Conservation (phyloP, 2,329 filamentous ascomycete species). For the Hypoxylon sp. region DNA sequence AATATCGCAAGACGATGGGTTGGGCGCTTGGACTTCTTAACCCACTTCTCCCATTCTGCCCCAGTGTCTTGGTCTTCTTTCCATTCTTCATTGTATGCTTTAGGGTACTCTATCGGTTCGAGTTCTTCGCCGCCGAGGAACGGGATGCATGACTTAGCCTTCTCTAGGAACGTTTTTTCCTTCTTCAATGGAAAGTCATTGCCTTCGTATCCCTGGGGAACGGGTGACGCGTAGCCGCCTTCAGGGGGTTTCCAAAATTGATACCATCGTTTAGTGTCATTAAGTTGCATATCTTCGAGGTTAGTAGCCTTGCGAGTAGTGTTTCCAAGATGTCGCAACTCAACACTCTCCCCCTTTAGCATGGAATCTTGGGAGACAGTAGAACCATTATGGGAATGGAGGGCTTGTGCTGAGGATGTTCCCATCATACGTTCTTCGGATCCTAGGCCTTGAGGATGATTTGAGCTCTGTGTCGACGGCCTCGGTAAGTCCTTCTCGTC, state of each 20-base stretch:
- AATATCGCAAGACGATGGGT: slow-evolving; percentile 82
- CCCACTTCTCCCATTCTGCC: slow-evolving; percentile 85
- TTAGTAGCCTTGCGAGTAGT: slow-evolving; percentile 68
- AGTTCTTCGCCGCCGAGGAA: slow-evolving; percentile 64
- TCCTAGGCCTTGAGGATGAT: slow-evolving; percentile 37
- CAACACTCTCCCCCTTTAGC: slow-evolving; percentile 54
- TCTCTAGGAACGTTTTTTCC: slow-evolving; percentile 66
- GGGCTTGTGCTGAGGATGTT: slow-evolving; percentile 45
- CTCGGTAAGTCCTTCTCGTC: slow-evolving; percentile 55
- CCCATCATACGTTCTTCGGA: slow-evolving; percentile 52
- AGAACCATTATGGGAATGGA: slow-evolving; percentile 58
- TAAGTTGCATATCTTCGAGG: slow-evolving; percentile 65
- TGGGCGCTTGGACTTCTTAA: slow-evolving; percentile 85
- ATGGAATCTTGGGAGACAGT: slow-evolving; percentile 60
- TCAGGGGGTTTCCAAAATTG: slow-evolving; percentile 76
- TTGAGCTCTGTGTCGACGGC: slow-evolving; percentile 48
- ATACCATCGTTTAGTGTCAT: slow-evolving; percentile 68
- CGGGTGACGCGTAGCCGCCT: slow-evolving; percentile 72
- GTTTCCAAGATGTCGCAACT: slow-evolving; percentile 60
- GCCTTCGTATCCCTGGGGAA: slow-evolving; percentile 70
- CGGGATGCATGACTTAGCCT: slow-evolving; percentile 65
- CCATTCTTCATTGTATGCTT: slow-evolving; percentile 74
- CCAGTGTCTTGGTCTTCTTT: slow-evolving; percentile 71
- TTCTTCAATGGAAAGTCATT: slow-evolving; percentile 62
- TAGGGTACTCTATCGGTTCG: slow-evolving; percentile 69